A percentile compares a stretch with the other conserved stretches of the same genome.
These are phyloP conservation scores for Trichophyton simii DNA, from an alignment of 2,329 filamentous ascomycete genomes.

Conservation along the genomic window DNA sequence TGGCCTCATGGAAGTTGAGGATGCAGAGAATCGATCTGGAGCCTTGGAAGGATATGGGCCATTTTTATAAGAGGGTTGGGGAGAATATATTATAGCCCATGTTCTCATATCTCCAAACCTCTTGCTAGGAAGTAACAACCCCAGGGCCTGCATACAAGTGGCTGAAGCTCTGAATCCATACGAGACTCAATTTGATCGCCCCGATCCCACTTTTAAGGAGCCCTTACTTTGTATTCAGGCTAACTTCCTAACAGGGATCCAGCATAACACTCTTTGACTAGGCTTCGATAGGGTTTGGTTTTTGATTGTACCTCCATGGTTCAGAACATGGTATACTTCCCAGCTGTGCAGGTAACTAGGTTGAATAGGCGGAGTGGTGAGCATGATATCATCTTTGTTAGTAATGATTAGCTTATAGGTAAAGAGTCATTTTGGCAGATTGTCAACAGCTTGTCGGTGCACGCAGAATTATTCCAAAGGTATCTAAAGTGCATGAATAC, in stretches of 20 bases:
- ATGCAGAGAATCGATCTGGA: background rate
- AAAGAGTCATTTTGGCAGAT: background rate
- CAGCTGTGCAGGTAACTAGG: no score
- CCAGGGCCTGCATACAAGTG: background rate
- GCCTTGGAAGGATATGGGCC: background rate
- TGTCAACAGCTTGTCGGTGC: no score
- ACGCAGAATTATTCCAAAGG: no score
- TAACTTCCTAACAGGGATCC: background rate
- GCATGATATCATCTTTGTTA: no score
- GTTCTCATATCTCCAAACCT: background rate
- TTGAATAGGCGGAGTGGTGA: no score
- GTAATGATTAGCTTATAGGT: background rate
- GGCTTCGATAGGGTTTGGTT: background rate
- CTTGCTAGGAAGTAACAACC: background rate
- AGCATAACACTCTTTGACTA: background rate
- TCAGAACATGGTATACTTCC: background rate
- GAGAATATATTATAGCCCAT: background rate
- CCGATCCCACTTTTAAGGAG: background rate
- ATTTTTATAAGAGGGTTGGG: background rate
- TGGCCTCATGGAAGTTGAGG: background rate
- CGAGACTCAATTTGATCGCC: background rate
- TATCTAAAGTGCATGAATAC: no score
- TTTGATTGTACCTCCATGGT: background rate
- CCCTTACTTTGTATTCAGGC: background rate
- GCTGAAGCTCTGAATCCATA: background rate